phyloP scores from a whole-genome alignment of 1,284 basidiomycete species.

The Heterobasidion parviporum region DNA sequence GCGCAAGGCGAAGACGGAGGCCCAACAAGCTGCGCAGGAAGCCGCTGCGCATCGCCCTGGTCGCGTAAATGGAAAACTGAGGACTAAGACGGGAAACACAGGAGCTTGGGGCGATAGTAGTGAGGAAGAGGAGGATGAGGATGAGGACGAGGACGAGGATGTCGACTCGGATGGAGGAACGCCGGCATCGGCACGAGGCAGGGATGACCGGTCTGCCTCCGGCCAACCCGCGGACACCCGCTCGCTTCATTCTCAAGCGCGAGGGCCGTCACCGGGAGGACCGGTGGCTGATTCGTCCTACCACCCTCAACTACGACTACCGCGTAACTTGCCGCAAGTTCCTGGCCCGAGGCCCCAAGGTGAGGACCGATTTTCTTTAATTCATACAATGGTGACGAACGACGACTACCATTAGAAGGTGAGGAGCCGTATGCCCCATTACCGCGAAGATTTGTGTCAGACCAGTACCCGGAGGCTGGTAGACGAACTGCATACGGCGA shows the following conservation, averaged over 20 bases:
- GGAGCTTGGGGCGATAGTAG: constrained; percentile 69
- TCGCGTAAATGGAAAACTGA: constrained; percentile 52
- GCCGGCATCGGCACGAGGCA: constrained; percentile 24
- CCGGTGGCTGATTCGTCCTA: constrained; percentile 17
- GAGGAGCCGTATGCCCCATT: constrained; percentile 5
- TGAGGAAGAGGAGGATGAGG: constrained; percentile 77
- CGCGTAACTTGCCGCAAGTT: constrained; percentile 35
- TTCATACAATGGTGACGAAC: background rate
- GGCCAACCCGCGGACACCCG: constrained; percentile 2
- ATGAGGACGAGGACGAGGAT: constrained; percentile 69
- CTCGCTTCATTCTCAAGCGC: constrained; percentile 17
- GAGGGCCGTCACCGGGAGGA: constrained; percentile 19
- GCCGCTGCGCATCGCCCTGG: constrained; percentile 70
- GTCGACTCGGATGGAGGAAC: constrained; percentile 55
- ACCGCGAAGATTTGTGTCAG: constrained; percentile 32
- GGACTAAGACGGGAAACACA: constrained; percentile 31
- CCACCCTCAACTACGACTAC: constrained; percentile 21
- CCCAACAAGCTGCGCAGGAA: constrained; percentile 71
- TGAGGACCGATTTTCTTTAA: constrained; percentile 11
- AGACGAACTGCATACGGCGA: constrained; percentile 30
- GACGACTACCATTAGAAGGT: constrained; percentile 3
- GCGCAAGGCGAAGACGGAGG: constrained; percentile 74
- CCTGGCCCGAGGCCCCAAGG: constrained; percentile 28
- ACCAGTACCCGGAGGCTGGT: constrained; percentile 33
- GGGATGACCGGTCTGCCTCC: constrained; percentile 14